Evolutionary conservation across 805 yeast species (phyloP).

Genomic region (Scheffersomyces ergatensis): DNA sequence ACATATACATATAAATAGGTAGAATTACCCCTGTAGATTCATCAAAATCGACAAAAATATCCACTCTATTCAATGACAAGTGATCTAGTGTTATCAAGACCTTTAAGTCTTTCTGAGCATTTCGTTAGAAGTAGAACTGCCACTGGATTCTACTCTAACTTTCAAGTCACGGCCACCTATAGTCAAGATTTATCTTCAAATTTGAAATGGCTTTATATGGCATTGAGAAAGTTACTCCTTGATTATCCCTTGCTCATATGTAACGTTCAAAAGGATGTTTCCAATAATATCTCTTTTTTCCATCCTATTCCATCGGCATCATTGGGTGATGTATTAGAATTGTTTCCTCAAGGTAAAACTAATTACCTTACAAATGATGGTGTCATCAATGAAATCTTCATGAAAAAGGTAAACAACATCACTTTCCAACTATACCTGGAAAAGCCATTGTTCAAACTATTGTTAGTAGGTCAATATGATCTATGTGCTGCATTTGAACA

Average conservation of each 20-base stretch:
- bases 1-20: too few relatives aligned
- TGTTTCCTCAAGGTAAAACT: conserved; percentile 5
- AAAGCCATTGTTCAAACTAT: conserved; percentile 26
- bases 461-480: conserved; percentile 20
- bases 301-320: conserved; percentile 20
- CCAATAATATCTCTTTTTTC: conserved; percentile 11
- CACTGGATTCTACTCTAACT: conserved; percentile 27
- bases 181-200: conserved; percentile 14
- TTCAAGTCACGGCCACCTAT: conserved; percentile 32
- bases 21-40: too few relatives aligned
- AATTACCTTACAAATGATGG: conserved; percentile 13
- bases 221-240: conserved; percentile 27
- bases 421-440: conserved; percentile 19
- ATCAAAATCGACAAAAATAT: too few relatives aligned
- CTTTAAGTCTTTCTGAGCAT: conserved; percentile 30
- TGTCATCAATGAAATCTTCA: conserved; percentile 23
- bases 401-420: conserved; percentile 19
- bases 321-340: conserved; percentile 24
- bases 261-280: conserved; percentile 19
- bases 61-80: too few relatives aligned
- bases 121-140: conserved; percentile 32
- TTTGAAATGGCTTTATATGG: conserved; percentile 16
- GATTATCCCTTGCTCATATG: conserved; percentile 34
- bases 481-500: conserved; percentile 32
- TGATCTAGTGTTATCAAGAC: conserved; percentile 11